A percentile compares a stretch with the other conserved stretches of the same genome.
phyloP scores from a whole-genome alignment of 345 rosid species.

The Pseudoturritis turrita region DNA sequence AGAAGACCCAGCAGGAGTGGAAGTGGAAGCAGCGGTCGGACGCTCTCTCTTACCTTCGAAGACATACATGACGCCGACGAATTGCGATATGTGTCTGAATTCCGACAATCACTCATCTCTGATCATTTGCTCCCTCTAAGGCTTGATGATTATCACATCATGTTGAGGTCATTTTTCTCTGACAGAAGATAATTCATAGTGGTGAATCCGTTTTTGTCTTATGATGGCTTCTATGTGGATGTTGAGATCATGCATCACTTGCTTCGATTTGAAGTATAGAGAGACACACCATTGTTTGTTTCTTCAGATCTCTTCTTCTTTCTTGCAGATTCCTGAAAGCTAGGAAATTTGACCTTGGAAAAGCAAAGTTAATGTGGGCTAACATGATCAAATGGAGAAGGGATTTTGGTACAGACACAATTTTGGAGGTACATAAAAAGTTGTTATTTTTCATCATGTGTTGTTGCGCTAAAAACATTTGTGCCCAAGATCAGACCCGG shows the following conservation, averaged over 20 bases:
- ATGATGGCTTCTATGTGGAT: not conserved
- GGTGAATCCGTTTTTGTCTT: not conserved
- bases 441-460: not conserved
- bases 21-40: conserved; percentile 13
- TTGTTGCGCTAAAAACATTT: not conserved
- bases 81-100: conserved; percentile 54
- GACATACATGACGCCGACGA: conserved; percentile 68
- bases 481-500: too few relatives aligned
- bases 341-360: conserved; percentile 72
- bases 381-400: conserved; percentile 92
- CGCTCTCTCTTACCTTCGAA: conserved; percentile 54
- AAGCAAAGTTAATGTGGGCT: conserved; percentile 77
- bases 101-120: conserved; percentile 50
- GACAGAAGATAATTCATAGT: not conserved
- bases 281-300: not conserved
- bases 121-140: conserved; percentile 57
- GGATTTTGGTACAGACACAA: conserved; percentile 72
- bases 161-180: conserved; percentile 50
- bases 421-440: conserved; percentile 63
- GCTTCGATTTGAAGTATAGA: not conserved
- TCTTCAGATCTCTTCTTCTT: not conserved
- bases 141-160: conserved; percentile 68
- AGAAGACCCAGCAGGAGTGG: conserved; percentile 34
- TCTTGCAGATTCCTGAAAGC: conserved; percentile 71
- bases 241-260: not conserved